These are phyloP conservation scores for Prunus dulcis DNA, from an alignment of 306 rosid species.

Conservation along the genomic window DNA sequence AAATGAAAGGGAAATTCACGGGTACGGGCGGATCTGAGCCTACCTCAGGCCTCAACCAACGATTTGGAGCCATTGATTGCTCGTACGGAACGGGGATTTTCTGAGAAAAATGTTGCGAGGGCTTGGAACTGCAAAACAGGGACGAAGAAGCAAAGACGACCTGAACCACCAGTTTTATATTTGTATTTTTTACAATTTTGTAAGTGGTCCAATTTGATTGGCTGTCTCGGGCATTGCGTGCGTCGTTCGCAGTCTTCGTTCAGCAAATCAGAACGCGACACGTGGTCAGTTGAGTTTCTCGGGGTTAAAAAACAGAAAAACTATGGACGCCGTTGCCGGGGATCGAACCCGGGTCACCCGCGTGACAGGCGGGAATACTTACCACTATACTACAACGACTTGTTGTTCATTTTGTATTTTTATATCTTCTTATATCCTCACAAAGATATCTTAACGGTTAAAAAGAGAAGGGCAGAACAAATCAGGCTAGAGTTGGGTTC, in stretches of 20 bases:
- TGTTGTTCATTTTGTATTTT: accelerated
- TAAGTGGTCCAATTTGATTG: slow-evolving; percentile 10
- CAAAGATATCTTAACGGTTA: too few species aligned
- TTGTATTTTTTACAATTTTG: not conserved
- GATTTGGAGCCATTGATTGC: slow-evolving; percentile 43
- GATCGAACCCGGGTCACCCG: slow-evolving; percentile 4
- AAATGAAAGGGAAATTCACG: not conserved
- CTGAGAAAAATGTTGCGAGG: not conserved
- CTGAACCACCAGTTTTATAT: not conserved
- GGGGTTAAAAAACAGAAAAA: not conserved
- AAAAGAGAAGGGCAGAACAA: too few species aligned
- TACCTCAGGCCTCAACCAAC: slow-evolving; percentile 89
- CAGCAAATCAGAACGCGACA: not conserved
- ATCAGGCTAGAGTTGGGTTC: too few species aligned
- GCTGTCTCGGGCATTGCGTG: not conserved
- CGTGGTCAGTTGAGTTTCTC: not conserved
- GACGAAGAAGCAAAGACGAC: not conserved
- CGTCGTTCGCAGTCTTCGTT: not conserved
- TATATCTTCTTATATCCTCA: too few species aligned
- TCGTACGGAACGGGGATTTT: not conserved
- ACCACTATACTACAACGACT: slow-evolving; percentile 10
- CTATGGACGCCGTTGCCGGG: slow-evolving; percentile 3
- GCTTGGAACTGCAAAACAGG: not conserved
- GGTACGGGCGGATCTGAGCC: slow-evolving; percentile 18
- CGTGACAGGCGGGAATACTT: not conserved